Conservation (phyloP, 140 eudicot species). For the Flaveria floridana region DNA sequence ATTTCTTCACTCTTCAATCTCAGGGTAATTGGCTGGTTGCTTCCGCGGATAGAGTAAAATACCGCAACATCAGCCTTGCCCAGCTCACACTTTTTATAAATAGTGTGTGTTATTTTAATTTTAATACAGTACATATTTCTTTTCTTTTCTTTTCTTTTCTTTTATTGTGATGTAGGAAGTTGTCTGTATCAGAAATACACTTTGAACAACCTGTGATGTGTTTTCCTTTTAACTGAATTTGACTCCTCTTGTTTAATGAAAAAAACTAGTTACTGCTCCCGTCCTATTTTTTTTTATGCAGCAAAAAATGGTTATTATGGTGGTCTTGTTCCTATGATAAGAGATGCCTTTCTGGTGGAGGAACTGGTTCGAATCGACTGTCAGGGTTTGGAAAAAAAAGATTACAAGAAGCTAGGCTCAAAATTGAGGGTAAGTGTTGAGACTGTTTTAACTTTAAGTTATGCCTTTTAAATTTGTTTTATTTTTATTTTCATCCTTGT, state of each 20-base stretch:
- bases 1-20: slow-evolving; percentile 12
- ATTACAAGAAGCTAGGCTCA: slow-evolving; percentile 76
- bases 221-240: neutral
- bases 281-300: slow-evolving; percentile 27
- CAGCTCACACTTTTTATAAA: too few relatives aligned
- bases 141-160: too few relatives aligned
- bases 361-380: slow-evolving; percentile 87
- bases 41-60: too few relatives aligned
- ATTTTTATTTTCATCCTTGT: neutral
- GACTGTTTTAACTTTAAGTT: neutral
- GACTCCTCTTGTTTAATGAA: neutral
- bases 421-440: slow-evolving; percentile 60
- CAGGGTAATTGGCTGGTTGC: neutral
- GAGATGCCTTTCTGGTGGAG: slow-evolving; percentile 80
- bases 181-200: neutral
- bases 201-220: neutral
- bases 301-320: slow-evolving; percentile 93
- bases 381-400: slow-evolving; percentile 72
- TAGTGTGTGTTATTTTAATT: too few relatives aligned
- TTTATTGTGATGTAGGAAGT: neutral
- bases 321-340: slow-evolving; percentile 86
- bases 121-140: too few relatives aligned
- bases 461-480: neutral
- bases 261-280: neutral
- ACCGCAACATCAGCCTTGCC: too few relatives aligned